Evolutionary conservation across 2,329 filamentous ascomycete species (phyloP), one percentile per base, ranked within the genome.

Genomic region (Aspergillus latus): DNA sequence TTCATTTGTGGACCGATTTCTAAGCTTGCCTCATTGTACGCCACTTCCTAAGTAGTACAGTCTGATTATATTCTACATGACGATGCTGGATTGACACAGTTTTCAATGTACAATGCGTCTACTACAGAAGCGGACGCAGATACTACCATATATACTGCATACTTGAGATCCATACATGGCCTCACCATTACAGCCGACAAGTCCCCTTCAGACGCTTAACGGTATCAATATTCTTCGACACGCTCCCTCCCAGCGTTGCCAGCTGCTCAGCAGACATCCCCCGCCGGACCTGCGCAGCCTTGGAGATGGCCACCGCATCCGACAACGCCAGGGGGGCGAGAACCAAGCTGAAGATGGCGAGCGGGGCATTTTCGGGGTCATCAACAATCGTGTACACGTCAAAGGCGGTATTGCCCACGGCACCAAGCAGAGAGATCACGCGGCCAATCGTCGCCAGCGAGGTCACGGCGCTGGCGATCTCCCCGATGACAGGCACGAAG

Each of bases 251-350:
- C 10, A 43, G 40, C 40, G n/a, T 43, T 16, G n/a, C 40, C n/a
- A 43, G 5, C n/a, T 43, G 15, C 5, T 26, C 10, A 0, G 85
- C 37, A 5, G 36, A 34, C 54, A 57, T 57, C 3, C 26, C 43
- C 1, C 49, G 43, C 8, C 49, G 43, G 28, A 32, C 36, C 21
- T 47, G 57, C 7, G 57, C 45, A 32, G 57, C 57, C 28, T 53
- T 30, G 29, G 45, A 29, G 11, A 59, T 39, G 16, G 11, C 32
- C 4, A 36, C 59, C 28, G 45, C 48, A 34, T 52, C 60, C 5
- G 34, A 40, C 1, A 59, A 55, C 13, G 61, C 56, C 45, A 59
- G 56, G 47, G 28, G 62, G 3, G 46, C 28, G 3, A 57, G 26
- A 3, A 36, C 34, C 28, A 57, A 39, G 15, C 51, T 28, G 5